These are phyloP conservation scores for Naganishia cerealis DNA, from an alignment of 1,284 basidiomycete genomes.

Conservation along the genomic window DNA sequence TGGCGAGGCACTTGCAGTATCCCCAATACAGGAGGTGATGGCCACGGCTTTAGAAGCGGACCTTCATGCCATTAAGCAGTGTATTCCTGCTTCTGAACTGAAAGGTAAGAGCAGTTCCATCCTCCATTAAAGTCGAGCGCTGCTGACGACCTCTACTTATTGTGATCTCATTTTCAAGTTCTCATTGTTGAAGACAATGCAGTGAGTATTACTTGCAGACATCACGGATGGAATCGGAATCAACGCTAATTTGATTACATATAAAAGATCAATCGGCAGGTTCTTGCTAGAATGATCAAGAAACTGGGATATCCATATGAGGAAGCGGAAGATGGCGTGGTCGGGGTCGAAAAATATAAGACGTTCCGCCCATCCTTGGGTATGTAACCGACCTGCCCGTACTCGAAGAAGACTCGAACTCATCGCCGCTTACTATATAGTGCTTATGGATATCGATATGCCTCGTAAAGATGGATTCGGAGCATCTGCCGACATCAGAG, in stretches of 20 bases:
- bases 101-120: constrained; percentile 28
- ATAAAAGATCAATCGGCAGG: constrained; percentile 27
- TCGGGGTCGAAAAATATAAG: constrained; percentile 39
- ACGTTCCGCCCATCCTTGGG: constrained; percentile 36
- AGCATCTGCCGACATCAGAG: constrained; percentile 39
- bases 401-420: neutral
- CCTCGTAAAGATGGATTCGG: constrained; percentile 40
- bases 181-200: constrained; percentile 44
- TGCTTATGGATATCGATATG: constrained; percentile 44
- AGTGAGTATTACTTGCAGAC: constrained; percentile 35
- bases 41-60: neutral
- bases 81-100: constrained; percentile 18
- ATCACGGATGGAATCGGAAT: neutral
- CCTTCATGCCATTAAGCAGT: neutral
- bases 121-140: neutral
- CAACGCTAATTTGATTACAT: neutral
- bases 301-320: constrained; percentile 35
- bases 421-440: constrained; percentile 18
- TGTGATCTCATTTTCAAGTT: constrained; percentile 31
- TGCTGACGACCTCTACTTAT: neutral
- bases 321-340: constrained; percentile 43
- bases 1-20: neutral
- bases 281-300: constrained; percentile 28
- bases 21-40: neutral
- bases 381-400: neutral